Percentiles rank a stretch among this genome's conserved stretches.
phyloP scores from a whole-genome alignment of 306 rosid genomes.

The Vicia villosa region DNA sequence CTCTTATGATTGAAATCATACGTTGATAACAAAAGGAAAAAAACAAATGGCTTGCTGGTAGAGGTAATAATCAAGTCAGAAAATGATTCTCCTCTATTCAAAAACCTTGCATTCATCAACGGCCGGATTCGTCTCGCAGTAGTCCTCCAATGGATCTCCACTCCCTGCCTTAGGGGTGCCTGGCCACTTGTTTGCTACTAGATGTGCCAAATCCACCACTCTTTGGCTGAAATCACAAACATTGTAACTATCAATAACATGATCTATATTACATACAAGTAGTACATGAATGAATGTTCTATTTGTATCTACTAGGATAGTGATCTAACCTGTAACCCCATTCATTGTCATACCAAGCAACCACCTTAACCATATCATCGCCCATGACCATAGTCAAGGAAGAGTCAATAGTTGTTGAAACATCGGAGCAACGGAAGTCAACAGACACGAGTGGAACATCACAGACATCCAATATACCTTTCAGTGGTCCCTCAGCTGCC shows the following conservation, averaged over 20 bases:
- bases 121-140: slow-evolving; percentile 90
- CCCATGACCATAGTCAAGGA: slow-evolving; percentile 99
- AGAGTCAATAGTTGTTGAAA: slow-evolving; percentile 89
- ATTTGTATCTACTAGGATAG: not conserved
- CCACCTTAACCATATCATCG: slow-evolving; percentile 98
- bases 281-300: not conserved
- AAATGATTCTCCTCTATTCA: slow-evolving; percentile 46
- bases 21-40: slow-evolving; percentile 29
- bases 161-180: slow-evolving; percentile 51
- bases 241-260: slow-evolving; percentile 25
- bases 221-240: slow-evolving; percentile 73
- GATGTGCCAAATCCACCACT: slow-evolving; percentile 95
- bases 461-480: slow-evolving; percentile 90
- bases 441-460: slow-evolving; percentile 92
- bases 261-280: not conserved
- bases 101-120: slow-evolving; percentile 96
- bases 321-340: slow-evolving; percentile 96
- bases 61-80: slow-evolving; percentile 18
- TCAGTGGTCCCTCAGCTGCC: slow-evolving; percentile 81
- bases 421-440: slow-evolving; percentile 91
- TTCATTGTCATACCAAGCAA: slow-evolving; percentile 99
- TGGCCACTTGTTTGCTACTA: slow-evolving; percentile 91
- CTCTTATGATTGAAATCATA: slow-evolving; percentile 24
- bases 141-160: slow-evolving; percentile 95
- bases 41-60: slow-evolving; percentile 32